Evolutionary conservation across 1,284 basidiomycete genomes (phyloP).

Genomic region (Ustanciosporium gigantosporum): DNA sequence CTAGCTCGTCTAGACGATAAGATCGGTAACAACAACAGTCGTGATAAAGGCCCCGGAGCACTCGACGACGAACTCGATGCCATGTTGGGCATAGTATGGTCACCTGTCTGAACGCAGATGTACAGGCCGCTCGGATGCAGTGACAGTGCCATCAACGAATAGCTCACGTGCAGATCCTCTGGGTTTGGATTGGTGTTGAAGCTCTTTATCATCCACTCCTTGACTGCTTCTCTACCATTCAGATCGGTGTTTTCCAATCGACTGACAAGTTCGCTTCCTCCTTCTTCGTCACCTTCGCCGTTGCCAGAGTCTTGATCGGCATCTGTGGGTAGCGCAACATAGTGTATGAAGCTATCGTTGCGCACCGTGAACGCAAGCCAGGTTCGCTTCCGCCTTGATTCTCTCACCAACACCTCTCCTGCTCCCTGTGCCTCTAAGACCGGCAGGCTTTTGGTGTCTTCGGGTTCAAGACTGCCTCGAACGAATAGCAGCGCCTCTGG

Average conservation of each 20-base stretch:
- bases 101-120: constrained; percentile 52
- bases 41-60: constrained; percentile 14
- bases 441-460: background rate
- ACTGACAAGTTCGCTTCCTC: background rate
- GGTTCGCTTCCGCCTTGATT: constrained; percentile 16
- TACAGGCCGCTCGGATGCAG: constrained; percentile 44
- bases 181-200: constrained; percentile 54
- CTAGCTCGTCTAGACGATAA: constrained; percentile 27
- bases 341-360: constrained; percentile 45
- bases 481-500: constrained; percentile 55
- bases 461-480: constrained; percentile 17
- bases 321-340: constrained; percentile 42
- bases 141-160: constrained; percentile 50
- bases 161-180: constrained; percentile 47
- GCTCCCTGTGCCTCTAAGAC: background rate
- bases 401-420: constrained; percentile 11
- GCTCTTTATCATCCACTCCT: constrained; percentile 28
- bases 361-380: constrained; percentile 50
- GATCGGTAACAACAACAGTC: constrained; percentile 42
- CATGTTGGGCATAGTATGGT: constrained; percentile 27
- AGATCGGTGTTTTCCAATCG: background rate
- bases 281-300: background rate
- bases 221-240: background rate
- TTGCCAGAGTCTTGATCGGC: constrained; percentile 4
- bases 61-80: constrained; percentile 5